Evolutionary conservation across 116 monocot species (phyloP).

Genomic region (Posidonia oceanica): DNA sequence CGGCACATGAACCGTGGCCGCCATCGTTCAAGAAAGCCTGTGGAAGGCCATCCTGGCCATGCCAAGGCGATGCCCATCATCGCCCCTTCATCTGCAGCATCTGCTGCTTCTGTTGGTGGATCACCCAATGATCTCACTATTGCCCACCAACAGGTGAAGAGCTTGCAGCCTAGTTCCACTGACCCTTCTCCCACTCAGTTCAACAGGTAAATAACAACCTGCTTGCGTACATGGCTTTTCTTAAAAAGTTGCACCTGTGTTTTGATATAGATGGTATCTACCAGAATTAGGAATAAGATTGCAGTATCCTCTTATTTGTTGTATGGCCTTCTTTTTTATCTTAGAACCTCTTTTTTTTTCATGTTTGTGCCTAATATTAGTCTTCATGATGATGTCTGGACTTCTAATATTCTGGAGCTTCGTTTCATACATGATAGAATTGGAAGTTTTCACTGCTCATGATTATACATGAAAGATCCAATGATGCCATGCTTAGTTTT

Average conservation of each 20-base stretch:
- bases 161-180: slow-evolving; percentile 13
- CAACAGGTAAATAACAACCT: slow-evolving; percentile 26
- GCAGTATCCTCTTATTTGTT: too few species aligned
- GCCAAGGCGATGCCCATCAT: slow-evolving; percentile 43
- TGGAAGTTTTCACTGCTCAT: neutral
- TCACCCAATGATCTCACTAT: slow-evolving; percentile 14
- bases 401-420: neutral
- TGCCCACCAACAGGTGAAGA: slow-evolving; percentile 31
- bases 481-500: too few species aligned
- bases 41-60: slow-evolving; percentile 85
- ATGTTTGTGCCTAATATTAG: too few species aligned
- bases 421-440: neutral
- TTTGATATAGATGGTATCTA: too few species aligned
- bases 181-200: slow-evolving; percentile 21
- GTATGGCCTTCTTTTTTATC: too few species aligned
- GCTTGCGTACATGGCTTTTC: too few species aligned
- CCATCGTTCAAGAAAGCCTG: slow-evolving; percentile 99
- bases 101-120: slow-evolving; percentile 15
- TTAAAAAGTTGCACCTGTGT: too few species aligned
- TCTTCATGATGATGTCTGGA: too few species aligned
- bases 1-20: slow-evolving; percentile 98
- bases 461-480: neutral
- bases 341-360: too few species aligned
- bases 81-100: slow-evolving; percentile 24
- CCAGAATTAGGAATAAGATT: too few species aligned